Percentiles rank a stretch among this genome's conserved stretches.
Evolutionary conservation across 1,284 basidiomycete genomes (phyloP).

Genomic region (Gastroboletus turbinatus): DNA sequence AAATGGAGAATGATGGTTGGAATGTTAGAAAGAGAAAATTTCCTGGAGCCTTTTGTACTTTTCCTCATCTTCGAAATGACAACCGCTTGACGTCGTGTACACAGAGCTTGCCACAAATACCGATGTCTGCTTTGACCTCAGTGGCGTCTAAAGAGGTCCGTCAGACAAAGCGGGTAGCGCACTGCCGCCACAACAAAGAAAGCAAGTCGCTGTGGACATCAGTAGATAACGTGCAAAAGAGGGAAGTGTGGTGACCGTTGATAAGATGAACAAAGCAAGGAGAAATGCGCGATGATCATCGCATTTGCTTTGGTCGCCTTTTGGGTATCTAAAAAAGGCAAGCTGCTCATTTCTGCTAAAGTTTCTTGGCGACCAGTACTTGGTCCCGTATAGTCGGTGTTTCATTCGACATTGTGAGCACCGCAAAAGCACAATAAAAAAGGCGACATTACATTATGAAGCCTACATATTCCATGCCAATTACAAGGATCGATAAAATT

Average conservation of each 20-base stretch:
- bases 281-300: neutral
- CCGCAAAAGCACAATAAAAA: constrained; percentile 6
- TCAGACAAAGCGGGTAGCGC: constrained; percentile 23
- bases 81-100: constrained; percentile 7
- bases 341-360: constrained; percentile 1
- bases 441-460: constrained; percentile 28
- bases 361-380: constrained; percentile 4
- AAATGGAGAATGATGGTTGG: neutral
- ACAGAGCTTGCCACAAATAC: constrained; percentile 3
- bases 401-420: constrained; percentile 16
- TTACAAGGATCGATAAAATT: constrained; percentile 15
- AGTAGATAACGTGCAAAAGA: neutral
- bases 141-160: constrained; percentile 11
- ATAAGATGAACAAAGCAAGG: constrained; percentile 26
- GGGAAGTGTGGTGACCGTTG: constrained; percentile 7
- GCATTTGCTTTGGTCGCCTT: constrained; percentile 4
- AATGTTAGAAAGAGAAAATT: neutral
- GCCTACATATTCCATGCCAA: constrained; percentile 16
- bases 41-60: constrained; percentile 24
- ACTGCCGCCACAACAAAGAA: constrained; percentile 15
- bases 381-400: neutral
- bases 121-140: constrained; percentile 17
- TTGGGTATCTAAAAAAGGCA: constrained; percentile 17
- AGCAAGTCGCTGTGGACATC: constrained; percentile 8
- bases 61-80: constrained; percentile 3